Evolutionary conservation across 2,329 filamentous ascomycete genomes (phyloP).

Genomic region (Curvularia sp.): DNA sequence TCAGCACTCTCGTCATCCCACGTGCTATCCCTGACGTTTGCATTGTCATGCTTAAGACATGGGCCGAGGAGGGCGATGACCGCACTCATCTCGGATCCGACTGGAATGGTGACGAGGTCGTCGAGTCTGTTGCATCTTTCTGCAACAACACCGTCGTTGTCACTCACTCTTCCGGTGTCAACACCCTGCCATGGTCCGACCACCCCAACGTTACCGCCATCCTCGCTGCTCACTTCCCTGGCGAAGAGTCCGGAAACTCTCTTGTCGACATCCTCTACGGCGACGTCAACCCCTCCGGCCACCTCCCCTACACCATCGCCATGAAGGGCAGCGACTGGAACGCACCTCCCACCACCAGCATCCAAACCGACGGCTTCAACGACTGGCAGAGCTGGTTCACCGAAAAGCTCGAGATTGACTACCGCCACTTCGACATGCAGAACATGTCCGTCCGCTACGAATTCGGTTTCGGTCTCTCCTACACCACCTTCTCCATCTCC

Average conservation of each 20-base stretch:
- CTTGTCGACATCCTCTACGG: conserved; percentile 69
- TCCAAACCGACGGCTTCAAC: conserved; percentile 49
- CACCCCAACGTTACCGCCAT: conserved; percentile 55
- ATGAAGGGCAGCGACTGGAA: conserved; percentile 72
- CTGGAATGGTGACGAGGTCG: conserved; percentile 51
- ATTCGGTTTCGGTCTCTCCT: conserved; percentile 78
- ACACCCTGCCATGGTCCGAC: conserved; percentile 52
- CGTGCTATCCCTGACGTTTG: conserved; percentile 54
- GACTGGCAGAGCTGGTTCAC: conserved; percentile 61
- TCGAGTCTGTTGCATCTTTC: conserved; percentile 54
- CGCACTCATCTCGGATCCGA: conserved; percentile 51
- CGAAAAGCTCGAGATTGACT: conserved; percentile 76
- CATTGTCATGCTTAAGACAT: conserved; percentile 67
- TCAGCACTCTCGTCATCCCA: conserved; percentile 37
- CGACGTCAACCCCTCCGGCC: conserved; percentile 76
- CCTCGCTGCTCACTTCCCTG: conserved; percentile 52
- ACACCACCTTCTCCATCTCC: conserved; percentile 78
- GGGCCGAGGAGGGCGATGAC: conserved; percentile 56
- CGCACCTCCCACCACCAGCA: conserved; percentile 50
- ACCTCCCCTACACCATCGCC: conserved; percentile 86
- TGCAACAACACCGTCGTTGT: conserved; percentile 62
- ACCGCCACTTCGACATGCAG: conserved; percentile 73
- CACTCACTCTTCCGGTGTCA: conserved; percentile 54
- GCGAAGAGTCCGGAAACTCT: conserved; percentile 52
- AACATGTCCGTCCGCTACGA: conserved; percentile 74